Conservation (phyloP, 306 rosid genomes). For the Malus fusca region DNA sequence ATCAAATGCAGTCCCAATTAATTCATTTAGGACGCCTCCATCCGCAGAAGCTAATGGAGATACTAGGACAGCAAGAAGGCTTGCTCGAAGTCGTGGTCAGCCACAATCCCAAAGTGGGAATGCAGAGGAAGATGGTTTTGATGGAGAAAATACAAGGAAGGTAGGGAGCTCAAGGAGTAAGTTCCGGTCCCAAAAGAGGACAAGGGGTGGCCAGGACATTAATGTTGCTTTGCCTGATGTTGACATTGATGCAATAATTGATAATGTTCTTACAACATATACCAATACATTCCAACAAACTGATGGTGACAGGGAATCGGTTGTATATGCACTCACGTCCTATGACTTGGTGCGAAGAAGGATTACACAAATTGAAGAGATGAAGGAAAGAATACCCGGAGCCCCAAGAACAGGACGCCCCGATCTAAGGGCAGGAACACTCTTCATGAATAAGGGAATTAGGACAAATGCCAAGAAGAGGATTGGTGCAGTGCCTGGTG, state of each 20-base stretch:
- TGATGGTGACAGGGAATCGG: slow-evolving; percentile 47
- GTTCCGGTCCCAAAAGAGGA: slow-evolving; percentile 23
- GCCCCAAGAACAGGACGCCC: slow-evolving; percentile 45
- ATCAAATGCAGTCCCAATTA: slow-evolving; percentile 65
- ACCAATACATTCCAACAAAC: slow-evolving; percentile 39
- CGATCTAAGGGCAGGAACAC: slow-evolving; percentile 61
- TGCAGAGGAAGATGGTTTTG: slow-evolving; percentile 36
- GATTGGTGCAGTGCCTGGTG: slow-evolving; percentile 74
- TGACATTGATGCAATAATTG: slow-evolving; percentile 44
- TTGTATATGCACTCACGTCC: slow-evolving; percentile 37
- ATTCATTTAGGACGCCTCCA: slow-evolving; percentile 62
- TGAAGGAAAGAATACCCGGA: slow-evolving; percentile 42
- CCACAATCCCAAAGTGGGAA: slow-evolving; percentile 21
- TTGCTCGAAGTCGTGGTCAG: slow-evolving; percentile 34
- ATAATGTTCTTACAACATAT: slow-evolving; percentile 36
- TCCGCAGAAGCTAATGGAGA: slow-evolving; percentile 1
- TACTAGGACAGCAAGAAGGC: slow-evolving; percentile 8
- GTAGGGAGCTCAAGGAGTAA: slow-evolving; percentile 29
- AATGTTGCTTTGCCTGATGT: slow-evolving; percentile 23
- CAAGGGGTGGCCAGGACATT: slow-evolving; percentile 23
- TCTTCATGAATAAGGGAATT: slow-evolving; percentile 72
- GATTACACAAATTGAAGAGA: slow-evolving; percentile 63
- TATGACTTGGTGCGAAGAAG: slow-evolving; percentile 64
- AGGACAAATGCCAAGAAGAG: slow-evolving; percentile 58
- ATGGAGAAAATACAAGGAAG: slow-evolving; percentile 30